A percentile compares a stretch with the other conserved stretches of the same genome.
These are phyloP conservation scores for Wolfiporia cocos DNA, from an alignment of 1,284 basidiomycete genomes.

Conservation along the genomic window DNA sequence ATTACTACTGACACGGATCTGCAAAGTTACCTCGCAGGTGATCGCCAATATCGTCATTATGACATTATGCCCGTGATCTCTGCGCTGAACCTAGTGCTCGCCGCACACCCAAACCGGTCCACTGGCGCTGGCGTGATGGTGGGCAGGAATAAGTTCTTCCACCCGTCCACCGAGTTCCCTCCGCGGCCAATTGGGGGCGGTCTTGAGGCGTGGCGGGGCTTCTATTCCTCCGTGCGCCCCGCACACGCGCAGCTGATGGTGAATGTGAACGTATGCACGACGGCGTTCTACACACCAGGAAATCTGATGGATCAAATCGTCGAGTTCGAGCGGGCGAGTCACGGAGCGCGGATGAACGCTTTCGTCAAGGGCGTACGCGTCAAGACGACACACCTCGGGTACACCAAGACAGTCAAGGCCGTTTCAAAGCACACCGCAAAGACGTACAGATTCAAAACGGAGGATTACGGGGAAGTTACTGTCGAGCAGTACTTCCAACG, in stretches of 20 bases:
- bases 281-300: conserved; percentile 64
- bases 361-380: conserved; percentile 61
- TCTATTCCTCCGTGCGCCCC: conserved; percentile 71
- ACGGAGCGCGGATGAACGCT: conserved; percentile 39
- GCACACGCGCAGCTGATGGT: conserved; percentile 70
- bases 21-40: conserved; percentile 53
- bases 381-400: conserved; percentile 48
- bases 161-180: conserved; percentile 38
- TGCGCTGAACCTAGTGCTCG: conserved; percentile 66
- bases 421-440: conserved; percentile 40
- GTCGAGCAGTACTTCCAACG: conserved; percentile 58
- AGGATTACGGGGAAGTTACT: conserved; percentile 43
- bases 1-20: too few relatives aligned
- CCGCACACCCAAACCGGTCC: conserved; percentile 52
- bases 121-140: conserved; percentile 63
- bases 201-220: conserved; percentile 66
- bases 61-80: conserved; percentile 67
- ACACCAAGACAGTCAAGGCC: conserved; percentile 54
- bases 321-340: conserved; percentile 44
- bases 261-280: conserved; percentile 74
- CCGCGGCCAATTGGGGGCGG: conserved; percentile 50
- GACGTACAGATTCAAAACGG: conserved; percentile 48
- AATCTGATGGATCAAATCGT: conserved; percentile 54
- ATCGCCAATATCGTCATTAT: conserved; percentile 51
- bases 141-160: conserved; percentile 73